Evolutionary conservation across 208 protist species (phyloP).

Genomic region (Trypanosomatidae sp.): DNA sequence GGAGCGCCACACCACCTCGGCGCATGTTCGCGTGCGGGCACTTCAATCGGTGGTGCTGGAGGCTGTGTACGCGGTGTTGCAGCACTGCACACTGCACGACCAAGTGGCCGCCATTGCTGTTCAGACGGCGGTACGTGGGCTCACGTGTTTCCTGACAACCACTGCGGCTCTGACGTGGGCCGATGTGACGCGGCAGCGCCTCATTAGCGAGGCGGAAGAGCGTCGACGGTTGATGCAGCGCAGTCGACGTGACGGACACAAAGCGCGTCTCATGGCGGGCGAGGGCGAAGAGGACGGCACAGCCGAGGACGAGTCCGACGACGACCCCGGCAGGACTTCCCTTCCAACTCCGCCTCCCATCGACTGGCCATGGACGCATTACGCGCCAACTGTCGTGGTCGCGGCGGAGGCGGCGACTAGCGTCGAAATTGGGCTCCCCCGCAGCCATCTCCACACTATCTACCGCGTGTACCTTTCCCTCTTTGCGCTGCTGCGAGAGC

Average conservation of each 20-base stretch:
- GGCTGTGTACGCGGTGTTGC: constrained; percentile 53
- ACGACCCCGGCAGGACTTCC: constrained; percentile 7
- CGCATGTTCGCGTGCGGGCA: constrained; percentile 55
- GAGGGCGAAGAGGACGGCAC: constrained; percentile 20
- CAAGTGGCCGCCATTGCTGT: constrained; percentile 40
- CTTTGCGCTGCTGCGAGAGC: constrained; percentile 71
- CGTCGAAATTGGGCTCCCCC: constrained; percentile 50
- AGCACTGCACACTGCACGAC: constrained; percentile 49
- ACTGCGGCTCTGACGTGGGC: constrained; percentile 46
- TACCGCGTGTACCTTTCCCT: constrained; percentile 81
- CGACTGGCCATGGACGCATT: constrained; percentile 42
- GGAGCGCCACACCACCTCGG: constrained; percentile 70
- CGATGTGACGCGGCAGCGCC: constrained; percentile 22
- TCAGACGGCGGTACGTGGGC: constrained; percentile 48
- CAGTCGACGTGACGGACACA: neutral
- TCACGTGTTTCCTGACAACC: constrained; percentile 76
- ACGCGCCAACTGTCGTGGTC: neutral
- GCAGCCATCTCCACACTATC: constrained; percentile 76
- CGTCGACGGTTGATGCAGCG: constrained; percentile 10
- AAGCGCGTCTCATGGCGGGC: constrained; percentile 2
- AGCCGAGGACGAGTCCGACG: constrained; percentile 13
- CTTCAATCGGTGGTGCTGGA: constrained; percentile 62
- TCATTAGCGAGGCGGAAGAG: constrained; percentile 23
- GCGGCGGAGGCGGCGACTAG: neutral
- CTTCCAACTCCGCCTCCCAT: constrained; percentile 16